Base-by-base conservation (phyloP, 306 rosid genomes). In the Lupinus albus region DNA sequence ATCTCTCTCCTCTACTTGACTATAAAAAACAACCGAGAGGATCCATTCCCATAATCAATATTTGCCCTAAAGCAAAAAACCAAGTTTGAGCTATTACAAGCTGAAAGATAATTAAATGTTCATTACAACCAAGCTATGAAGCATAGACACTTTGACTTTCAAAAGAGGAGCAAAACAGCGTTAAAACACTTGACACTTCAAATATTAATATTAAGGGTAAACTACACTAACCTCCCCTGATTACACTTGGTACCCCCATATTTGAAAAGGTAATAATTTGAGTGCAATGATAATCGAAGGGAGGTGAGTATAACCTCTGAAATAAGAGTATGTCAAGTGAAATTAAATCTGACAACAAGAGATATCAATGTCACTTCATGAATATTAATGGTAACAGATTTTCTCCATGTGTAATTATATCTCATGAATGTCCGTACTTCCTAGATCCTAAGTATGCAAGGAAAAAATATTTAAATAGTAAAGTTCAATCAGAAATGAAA, bases 371-470 rank as follows among this genome's bases (percentile, higher is more conserved):
- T 33, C 6, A 6, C 2, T 33, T 33, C 38, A 5, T 33, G 6
- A 33, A 33, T 33, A 33, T 28, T 28, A 15, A 72, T 14, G 30
- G 47, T 62, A 33, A 57, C 48, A 70, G 63, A 54, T 33, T 55
- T 61, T 14, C 61, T 47, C 12, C 51, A 61, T 13, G 25, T 53
- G 54, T 41, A 61, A 3, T 45, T 18, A 6, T 49, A 44, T 33
- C 52, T 42, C 21, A 6, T 21, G 55, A 64, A 45, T 36, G 14
- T 55, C 55, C 61, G 52, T 12, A 20, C 18, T 32, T 68, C 66
- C 45, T 10, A 68, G 64, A 70, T 59, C 54, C 45, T 39, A 76
- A 33, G 61, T 21, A 77, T 10, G 45, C 25, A 46, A 47, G 73
- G 35, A 64, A 25, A 36, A 58, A 68, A 51, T 17, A 33, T 14